These are phyloP conservation scores for Leccinum broughii DNA, from an alignment of 768 basidiomycete genomes.

Conservation along the genomic window DNA sequence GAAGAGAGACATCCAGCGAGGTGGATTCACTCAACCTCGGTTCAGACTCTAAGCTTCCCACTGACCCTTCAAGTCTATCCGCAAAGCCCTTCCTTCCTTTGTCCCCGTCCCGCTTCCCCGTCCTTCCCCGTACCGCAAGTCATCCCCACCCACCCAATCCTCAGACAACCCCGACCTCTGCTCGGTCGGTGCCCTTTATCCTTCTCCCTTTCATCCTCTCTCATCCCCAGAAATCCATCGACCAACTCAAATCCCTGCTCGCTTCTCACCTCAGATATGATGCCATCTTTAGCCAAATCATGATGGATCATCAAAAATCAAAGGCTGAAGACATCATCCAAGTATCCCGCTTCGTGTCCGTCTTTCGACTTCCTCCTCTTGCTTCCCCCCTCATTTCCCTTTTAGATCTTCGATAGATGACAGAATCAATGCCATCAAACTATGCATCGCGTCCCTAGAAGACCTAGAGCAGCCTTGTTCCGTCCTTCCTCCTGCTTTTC, in stretches of 20 bases:
- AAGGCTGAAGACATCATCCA: constrained; percentile 38
- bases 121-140: not conserved
- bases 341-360: constrained; percentile 44
- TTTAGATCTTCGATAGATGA: constrained; percentile 37
- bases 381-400: not conserved
- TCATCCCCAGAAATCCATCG: constrained; percentile 25
- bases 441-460: constrained; percentile 29
- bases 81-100: not conserved
- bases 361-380: not conserved
- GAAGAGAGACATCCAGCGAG: constrained; percentile 17
- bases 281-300: constrained; percentile 22
- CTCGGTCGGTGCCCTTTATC: constrained; percentile 5
- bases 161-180: constrained; percentile 19
- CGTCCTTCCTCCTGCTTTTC: not conserved
- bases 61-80: constrained; percentile 24
- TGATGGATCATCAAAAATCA: constrained; percentile 23
- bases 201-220: not conserved
- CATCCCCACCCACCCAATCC: constrained; percentile 11
- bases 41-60: not conserved
- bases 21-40: constrained; percentile 27
- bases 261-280: constrained; percentile 19
- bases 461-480: not conserved
- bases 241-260: constrained; percentile 31
- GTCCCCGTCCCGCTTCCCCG: constrained; percentile 4
- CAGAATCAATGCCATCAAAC: constrained; percentile 41